Conservation (phyloP, 2,329 filamentous ascomycete species). For the Endocalyx cinctus region DNA sequence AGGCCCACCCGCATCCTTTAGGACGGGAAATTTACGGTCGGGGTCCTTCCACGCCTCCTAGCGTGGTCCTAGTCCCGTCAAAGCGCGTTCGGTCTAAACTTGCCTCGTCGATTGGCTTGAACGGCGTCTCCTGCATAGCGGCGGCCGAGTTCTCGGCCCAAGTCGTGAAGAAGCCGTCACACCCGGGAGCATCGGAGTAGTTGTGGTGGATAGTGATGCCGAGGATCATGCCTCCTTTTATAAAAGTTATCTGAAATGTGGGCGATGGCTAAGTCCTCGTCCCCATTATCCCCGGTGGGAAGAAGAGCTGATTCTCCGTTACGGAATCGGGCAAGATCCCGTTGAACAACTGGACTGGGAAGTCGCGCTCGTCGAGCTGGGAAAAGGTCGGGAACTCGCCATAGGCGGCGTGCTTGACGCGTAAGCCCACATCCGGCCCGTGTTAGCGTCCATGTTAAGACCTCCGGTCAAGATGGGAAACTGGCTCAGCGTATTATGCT, state of each 20-base stretch:
- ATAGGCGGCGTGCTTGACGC: slow-evolving; percentile 9
- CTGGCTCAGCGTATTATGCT: slow-evolving; percentile 12
- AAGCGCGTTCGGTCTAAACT: slow-evolving; percentile 4
- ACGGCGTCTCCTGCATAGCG: slow-evolving; percentile 9
- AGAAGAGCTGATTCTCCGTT: slow-evolving; percentile 7
- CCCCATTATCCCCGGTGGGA: slow-evolving; percentile 5
- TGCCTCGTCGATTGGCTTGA: neutral
- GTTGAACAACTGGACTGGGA: slow-evolving; percentile 10
- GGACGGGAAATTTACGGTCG: slow-evolving; percentile 2
- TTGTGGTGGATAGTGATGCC: slow-evolving; percentile 21
- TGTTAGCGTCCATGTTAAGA: slow-evolving; percentile 10
- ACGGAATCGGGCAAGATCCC: slow-evolving; percentile 9
- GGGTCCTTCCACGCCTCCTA: slow-evolving; percentile 6
- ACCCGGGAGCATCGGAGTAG: slow-evolving; percentile 20
- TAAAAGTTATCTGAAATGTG: slow-evolving; percentile 22
- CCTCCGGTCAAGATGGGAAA: slow-evolving; percentile 13
- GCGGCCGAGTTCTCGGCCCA: slow-evolving; percentile 22
- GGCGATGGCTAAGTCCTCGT: slow-evolving; percentile 8
- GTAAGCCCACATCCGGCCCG: slow-evolving; percentile 12
- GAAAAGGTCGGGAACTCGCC: slow-evolving; percentile 11
- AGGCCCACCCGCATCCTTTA: slow-evolving; percentile 13
- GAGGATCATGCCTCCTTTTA: slow-evolving; percentile 23
- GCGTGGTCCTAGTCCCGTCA: neutral
- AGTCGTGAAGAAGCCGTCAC: slow-evolving; percentile 20
- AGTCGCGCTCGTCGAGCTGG: slow-evolving; percentile 14